Evolutionary conservation across 768 basidiomycete genomes (phyloP), one percentile per base, ranked within the genome.

Genomic region (Psilocybe tampanensis): DNA sequence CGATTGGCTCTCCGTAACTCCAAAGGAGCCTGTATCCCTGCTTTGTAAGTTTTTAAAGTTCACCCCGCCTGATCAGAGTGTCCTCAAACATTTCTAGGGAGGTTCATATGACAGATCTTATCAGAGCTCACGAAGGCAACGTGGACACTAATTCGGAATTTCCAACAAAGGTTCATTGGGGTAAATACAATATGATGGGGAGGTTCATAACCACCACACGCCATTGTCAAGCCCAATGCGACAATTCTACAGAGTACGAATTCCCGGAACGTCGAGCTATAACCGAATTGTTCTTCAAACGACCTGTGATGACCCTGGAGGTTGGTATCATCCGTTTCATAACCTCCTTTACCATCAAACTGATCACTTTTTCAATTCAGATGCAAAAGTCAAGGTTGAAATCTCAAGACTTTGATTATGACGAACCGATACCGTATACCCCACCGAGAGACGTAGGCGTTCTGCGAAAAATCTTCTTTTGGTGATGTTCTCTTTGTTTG

Each of bases 101-200:
- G 69, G 90, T 95, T 9, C 93, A 95, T 58, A 85, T 95, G 64
- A 90, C 92, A 39, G 95, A 96, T 68, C 79, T 98, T 47, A 89
- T 95, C 44, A 87, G 86, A 59, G 84, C 94, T 8, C 88, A 97
- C 61, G 92, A 93, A 72, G 90, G 86, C 55, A 95, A 96, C 59
- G 77, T 79, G 2, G 92, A 95, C 63, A 80, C 84, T 60, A 83
- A 84, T 60, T 75, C 85, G 7, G 75, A 81, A 19, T 88, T 92
- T 64, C 77, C 85, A 3, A 76, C 70, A 39, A 86, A 86, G 67
- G 90, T 98, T 52, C 94, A 98, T 66, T 98, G 96, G 96, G 92
- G 89, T 23, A 98, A 98, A 73, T 97, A 91, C 72, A 90, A 89
- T 62, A 89, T 94, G 83, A 90, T 98, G 77, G 95, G 89, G 26